Percentiles rank a stretch among this genome's conserved stretches.
Conservation (phyloP, 257 asterid genomes). For the Solanum pennellii region DNA sequence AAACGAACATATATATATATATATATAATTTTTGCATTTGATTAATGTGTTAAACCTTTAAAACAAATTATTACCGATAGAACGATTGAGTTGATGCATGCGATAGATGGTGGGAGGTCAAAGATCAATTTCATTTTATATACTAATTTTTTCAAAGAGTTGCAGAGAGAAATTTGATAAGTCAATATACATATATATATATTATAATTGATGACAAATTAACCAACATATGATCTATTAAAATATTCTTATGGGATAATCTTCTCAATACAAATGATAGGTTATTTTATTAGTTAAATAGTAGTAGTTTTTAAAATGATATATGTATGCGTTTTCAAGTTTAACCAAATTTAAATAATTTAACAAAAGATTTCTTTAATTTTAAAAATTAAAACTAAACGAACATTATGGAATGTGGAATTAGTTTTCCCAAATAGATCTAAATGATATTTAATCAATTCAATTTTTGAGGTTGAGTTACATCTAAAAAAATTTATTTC, state of each 20-base stretch:
- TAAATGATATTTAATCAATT: background rate
- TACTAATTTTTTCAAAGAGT: too few species aligned
- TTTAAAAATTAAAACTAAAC: background rate
- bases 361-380: background rate
- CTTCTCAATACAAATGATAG: background rate
- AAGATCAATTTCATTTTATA: too few species aligned
- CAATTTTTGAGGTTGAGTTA: background rate
- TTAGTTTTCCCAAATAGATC: background rate
- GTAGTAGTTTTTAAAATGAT: background rate
- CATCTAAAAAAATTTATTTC: background rate
- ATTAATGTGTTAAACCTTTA: too few species aligned
- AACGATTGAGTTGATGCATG: background rate
- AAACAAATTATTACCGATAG: too few species aligned
- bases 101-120: background rate
- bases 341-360: background rate
- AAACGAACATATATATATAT: background rate
- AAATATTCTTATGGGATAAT: background rate
- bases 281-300: background rate
- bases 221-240: background rate
- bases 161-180: too few species aligned
- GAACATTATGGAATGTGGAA: background rate
- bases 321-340: background rate
- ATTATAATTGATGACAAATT: background rate
- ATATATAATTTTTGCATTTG: background rate
- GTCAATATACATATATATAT: too few species aligned